Evolutionary conservation across 2,329 filamentous ascomycete species (phyloP).

Genomic region (Aspergillus uvarum): DNA sequence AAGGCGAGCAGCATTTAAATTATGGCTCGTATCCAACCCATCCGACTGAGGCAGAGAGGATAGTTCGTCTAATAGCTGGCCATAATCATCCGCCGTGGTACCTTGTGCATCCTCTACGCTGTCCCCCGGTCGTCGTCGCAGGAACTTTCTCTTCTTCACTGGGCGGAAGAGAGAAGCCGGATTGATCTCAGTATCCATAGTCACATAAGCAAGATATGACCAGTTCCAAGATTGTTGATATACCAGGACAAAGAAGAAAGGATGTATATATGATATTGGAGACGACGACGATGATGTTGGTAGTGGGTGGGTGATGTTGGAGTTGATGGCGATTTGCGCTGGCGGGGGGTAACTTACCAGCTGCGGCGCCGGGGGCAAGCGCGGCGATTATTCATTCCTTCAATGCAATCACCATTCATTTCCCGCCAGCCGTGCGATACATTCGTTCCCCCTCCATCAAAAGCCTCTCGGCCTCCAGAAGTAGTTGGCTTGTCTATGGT

Average conservation of each 20-base stretch:
- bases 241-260: background rate
- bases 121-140: slow-evolving; percentile 44
- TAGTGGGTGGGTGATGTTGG: background rate
- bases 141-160: slow-evolving; percentile 52
- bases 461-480: background rate
- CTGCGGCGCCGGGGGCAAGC: background rate
- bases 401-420: background rate
- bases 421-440: background rate
- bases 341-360: background rate
- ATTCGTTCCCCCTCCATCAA: background rate
- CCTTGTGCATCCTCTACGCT: slow-evolving; percentile 12
- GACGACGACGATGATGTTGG: background rate
- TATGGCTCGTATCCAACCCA: slow-evolving; percentile 17
- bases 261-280: background rate
- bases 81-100: slow-evolving; percentile 11
- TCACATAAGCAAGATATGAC: background rate
- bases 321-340: background rate
- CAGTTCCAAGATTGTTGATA: background rate
- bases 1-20: slow-evolving; percentile 38
- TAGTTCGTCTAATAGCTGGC: slow-evolving; percentile 7
- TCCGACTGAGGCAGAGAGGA: slow-evolving; percentile 16
- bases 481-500: background rate
- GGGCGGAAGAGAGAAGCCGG: slow-evolving; percentile 44
- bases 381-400: background rate
- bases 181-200: slow-evolving; percentile 32